phyloP scores from a whole-genome alignment of 176 grass and related monocot species.

The Musa troglodytarum region DNA sequence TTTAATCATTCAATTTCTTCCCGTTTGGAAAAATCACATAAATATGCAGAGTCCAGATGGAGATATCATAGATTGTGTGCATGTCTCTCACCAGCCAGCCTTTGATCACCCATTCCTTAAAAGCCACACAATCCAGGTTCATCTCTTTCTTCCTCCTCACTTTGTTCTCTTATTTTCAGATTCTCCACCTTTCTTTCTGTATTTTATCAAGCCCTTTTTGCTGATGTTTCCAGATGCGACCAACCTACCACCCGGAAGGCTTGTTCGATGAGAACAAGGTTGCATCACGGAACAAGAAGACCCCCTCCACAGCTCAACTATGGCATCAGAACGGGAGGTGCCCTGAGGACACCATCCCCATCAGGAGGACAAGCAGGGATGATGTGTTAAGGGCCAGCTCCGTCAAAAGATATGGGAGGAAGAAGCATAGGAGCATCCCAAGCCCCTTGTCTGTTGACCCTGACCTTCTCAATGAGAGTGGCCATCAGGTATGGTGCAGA shows the following conservation, averaged over 20 bases:
- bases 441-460: background rate
- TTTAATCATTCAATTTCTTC: background rate
- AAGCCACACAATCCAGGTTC: background rate
- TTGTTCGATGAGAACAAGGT: background rate
- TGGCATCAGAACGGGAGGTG: background rate
- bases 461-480: background rate
- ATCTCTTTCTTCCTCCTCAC: background rate
- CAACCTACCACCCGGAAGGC: background rate
- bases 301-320: background rate
- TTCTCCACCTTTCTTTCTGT: background rate
- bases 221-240: background rate
- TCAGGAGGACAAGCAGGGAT: background rate
- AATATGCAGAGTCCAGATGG: background rate
- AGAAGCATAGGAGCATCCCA: background rate
- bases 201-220: background rate
- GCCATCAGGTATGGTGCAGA: background rate
- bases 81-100: slow-evolving; percentile 1
- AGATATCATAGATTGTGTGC: background rate
- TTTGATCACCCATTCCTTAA: background rate
- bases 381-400: background rate
- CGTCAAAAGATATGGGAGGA: background rate
- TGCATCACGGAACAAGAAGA: background rate
- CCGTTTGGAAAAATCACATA: background rate
- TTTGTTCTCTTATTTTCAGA: background rate
- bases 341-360: background rate